These are phyloP conservation scores for Chaetomium sp. DNA, from an alignment of 2,329 filamentous ascomycete genomes.

Conservation along the genomic window DNA sequence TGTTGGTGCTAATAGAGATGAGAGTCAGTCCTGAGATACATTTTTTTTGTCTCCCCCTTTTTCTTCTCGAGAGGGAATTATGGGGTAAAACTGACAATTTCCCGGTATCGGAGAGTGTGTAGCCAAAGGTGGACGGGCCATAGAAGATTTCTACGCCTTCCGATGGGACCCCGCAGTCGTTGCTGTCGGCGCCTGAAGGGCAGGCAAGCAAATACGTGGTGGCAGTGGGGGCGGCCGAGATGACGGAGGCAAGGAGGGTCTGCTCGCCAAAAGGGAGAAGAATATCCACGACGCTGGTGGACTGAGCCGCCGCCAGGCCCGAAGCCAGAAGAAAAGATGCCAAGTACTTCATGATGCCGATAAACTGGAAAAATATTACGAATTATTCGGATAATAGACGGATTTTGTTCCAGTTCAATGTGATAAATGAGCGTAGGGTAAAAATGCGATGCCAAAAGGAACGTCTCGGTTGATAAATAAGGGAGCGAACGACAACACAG, in stretches of 20 bases:
- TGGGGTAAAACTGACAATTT: constrained; percentile 9
- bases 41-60: background rate
- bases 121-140: constrained; percentile 20
- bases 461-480: too few relatives aligned
- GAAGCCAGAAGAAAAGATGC: constrained; percentile 11
- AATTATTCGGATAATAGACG: too few relatives aligned
- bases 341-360: constrained; percentile 10
- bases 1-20: constrained; percentile 6
- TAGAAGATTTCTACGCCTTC: constrained; percentile 17
- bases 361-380: background rate
- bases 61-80: background rate
- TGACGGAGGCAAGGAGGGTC: constrained; percentile 22
- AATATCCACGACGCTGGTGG: constrained; percentile 15
- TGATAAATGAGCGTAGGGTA: too few relatives aligned
- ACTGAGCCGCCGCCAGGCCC: constrained; percentile 13
- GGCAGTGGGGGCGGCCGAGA: constrained; percentile 21
- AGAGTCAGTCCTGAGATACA: background rate
- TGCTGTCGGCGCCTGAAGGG: constrained; percentile 14
- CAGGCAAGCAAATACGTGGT: constrained; percentile 22
- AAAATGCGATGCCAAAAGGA: too few relatives aligned
- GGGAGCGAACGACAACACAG: too few relatives aligned
- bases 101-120: constrained; percentile 2
- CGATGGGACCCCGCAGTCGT: constrained; percentile 18
- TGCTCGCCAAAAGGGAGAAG: constrained; percentile 14
- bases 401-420: too few relatives aligned